Evolutionary conservation across 2,329 filamentous ascomycete species (phyloP).

Genomic region (Aspergillus uvarum): DNA sequence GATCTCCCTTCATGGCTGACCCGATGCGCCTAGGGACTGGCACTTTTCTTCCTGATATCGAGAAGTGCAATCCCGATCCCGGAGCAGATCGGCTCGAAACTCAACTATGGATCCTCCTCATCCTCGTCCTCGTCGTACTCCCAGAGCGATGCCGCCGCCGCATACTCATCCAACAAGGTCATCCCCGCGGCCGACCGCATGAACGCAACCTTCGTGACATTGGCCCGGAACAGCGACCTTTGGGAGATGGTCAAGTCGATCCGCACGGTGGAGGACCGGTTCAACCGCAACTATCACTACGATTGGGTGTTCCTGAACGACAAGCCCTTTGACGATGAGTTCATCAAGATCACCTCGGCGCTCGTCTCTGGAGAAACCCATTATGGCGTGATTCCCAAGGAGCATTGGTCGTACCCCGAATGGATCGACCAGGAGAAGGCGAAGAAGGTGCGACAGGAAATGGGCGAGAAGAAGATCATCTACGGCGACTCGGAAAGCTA

Average conservation of each 20-base stretch:
- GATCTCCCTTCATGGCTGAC: background rate
- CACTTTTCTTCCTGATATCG: conserved; percentile 80
- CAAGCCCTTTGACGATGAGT: conserved; percentile 85
- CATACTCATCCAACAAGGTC: conserved; percentile 31
- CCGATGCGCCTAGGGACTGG: conserved; percentile 52
- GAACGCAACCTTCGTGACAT: conserved; percentile 96
- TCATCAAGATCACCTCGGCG: conserved; percentile 86
- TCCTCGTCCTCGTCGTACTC: conserved; percentile 14
- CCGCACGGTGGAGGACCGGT: conserved; percentile 93
- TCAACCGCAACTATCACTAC: conserved; percentile 95
- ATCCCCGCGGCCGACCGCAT: conserved; percentile 68
- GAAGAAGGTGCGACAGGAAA: conserved; percentile 84
- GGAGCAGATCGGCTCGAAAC: conserved; percentile 24
- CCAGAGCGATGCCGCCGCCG: conserved; percentile 27
- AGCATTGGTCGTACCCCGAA: conserved; percentile 96
- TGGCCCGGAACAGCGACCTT: conserved; percentile 87
- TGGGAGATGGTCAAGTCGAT: conserved; percentile 98
- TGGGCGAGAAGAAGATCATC: conserved; percentile 93
- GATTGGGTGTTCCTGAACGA: conserved; percentile 99
- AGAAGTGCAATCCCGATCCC: conserved; percentile 53
- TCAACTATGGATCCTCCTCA: conserved; percentile 25
- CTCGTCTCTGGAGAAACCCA: conserved; percentile 90
- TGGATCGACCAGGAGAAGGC: conserved; percentile 97
- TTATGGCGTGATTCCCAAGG: conserved; percentile 83
- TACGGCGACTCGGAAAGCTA: conserved; percentile 97